Base-by-base conservation (phyloP, 176 grass and related monocot species). In the Oryza brachyantha region DNA sequence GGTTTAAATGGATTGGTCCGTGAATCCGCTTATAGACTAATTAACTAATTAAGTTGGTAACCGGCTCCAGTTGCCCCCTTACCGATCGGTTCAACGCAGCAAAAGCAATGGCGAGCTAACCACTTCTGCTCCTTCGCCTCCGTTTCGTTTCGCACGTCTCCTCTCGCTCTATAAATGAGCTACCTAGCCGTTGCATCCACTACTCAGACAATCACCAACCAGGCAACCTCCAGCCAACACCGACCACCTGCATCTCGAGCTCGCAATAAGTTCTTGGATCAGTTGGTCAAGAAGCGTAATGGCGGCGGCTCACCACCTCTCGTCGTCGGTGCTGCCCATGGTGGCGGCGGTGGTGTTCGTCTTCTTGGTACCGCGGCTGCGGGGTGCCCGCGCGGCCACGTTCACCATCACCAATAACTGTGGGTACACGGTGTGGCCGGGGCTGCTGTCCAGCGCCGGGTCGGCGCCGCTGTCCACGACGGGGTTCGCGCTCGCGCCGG, bases 321-420 rank as follows among this genome's bases (percentile, higher is more conserved):
- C n/a, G 52, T 57, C 17, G 46, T 52, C 43, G 13, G 4, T 52
- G 17, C 46, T 52, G 46, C 21, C n/a, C 52, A 46, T 46, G 41
- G 50, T 22, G 8, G 13, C 13, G 42, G 42, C 9, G 10, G 8
- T 80, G 3, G 26, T 29, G 36, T 41, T 50, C 50, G 46, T 17
- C 8, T 10, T 75, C 2, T 21, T 34, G 39, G n/a, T 70, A 1
- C 16, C 12, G 42, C 41, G 8, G 46, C 31, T 61, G 14, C 25
- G 4, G 12, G 77, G 70, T n/a, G 86, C 46, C 17, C 29, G 57
- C 16, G 50, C 92, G 59, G 76, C 91, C 25, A 91, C 85, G 39
- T 94, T 94, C 60, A 91, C 86, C 7, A 85, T 94, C 45, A 64
- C 66, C 27, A 94, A 94, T 80, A 66, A 78, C 48, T 94, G 92